Percentiles rank a stretch among this genome's conserved stretches.
phyloP scores from a whole-genome alignment of 306 rosid genomes.

The Dalbergia oliveri region DNA sequence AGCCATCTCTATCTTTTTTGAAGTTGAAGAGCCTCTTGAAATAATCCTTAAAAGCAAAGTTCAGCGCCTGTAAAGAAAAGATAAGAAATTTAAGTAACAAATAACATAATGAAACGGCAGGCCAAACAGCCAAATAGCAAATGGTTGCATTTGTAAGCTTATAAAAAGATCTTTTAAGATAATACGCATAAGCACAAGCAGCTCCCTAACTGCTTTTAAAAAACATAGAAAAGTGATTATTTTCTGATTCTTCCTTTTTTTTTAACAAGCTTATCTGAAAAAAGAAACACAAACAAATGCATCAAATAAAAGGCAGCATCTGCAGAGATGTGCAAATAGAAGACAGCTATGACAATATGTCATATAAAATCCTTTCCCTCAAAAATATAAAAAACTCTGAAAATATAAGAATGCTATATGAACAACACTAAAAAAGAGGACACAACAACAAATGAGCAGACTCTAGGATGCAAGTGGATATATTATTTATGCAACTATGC shows the following conservation, averaged over 20 bases:
- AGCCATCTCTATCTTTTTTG: slow-evolving; percentile 86
- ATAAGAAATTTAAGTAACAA: not conserved
- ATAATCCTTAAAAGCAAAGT: slow-evolving; percentile 94
- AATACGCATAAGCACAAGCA: no score
- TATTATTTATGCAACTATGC: not conserved
- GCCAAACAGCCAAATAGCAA: not conserved
- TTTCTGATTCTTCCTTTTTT: no score
- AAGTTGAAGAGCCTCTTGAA: slow-evolving; percentile 91
- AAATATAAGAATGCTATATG: not conserved
- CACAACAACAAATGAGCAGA: not conserved
- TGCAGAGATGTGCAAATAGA: not conserved
- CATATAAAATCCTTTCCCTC: slow-evolving; percentile 11
- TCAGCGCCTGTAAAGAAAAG: slow-evolving; percentile 70
- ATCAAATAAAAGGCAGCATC: not conserved
- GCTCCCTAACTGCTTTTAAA: no score
- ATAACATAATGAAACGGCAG: slow-evolving; percentile 1
- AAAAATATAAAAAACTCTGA: slow-evolving; percentile 8
- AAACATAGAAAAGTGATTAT: no score
- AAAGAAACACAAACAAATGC: no score
- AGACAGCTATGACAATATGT: not conserved
- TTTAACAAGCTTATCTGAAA: no score
- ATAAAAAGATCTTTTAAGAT: no score
- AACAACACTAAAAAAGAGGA: not conserved
- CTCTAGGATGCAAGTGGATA: not conserved
- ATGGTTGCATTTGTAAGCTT: no score